Conservation (phyloP, 1,284 basidiomycete species). For the Cryptococcus sp. region DNA sequence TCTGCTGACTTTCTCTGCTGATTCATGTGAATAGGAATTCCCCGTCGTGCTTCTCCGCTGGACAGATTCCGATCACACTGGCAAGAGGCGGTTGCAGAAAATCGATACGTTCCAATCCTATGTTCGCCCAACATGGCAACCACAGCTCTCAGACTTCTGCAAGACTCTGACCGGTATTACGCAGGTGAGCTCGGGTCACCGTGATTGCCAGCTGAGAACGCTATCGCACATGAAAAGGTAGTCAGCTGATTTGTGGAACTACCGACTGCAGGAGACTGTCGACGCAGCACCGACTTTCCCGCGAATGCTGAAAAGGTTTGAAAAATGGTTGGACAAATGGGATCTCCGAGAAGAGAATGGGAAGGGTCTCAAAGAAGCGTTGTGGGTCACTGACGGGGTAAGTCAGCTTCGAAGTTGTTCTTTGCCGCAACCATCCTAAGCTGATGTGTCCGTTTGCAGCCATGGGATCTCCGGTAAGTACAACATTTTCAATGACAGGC, state of each 20-base stretch:
- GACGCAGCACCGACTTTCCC: slow-evolving; percentile 75
- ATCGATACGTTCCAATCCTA: slow-evolving; percentile 78
- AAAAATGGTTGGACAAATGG: slow-evolving; percentile 63
- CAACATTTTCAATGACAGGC: not conserved
- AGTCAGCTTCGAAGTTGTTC: slow-evolving; percentile 13
- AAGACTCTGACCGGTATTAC: slow-evolving; percentile 84
- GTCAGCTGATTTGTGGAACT: not conserved
- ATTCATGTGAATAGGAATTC: slow-evolving; percentile 33
- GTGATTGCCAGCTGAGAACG: not conserved
- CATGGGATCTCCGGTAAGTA: slow-evolving; percentile 51
- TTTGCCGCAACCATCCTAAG: not conserved
- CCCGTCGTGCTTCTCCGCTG: slow-evolving; percentile 78
- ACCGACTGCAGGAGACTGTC: slow-evolving; percentile 66
- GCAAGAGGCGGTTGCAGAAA: slow-evolving; percentile 24
- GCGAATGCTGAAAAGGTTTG: slow-evolving; percentile 65
- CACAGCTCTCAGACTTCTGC: slow-evolving; percentile 79
- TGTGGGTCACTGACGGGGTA: slow-evolving; percentile 59
- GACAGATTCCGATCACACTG: slow-evolving; percentile 57
- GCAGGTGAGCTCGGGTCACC: slow-evolving; percentile 61
- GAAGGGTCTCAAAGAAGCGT: slow-evolving; percentile 44
- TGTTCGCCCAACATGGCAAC: slow-evolving; percentile 83
- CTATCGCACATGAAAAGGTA: not conserved
- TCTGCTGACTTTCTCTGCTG: not conserved
- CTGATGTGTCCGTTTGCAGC: slow-evolving; percentile 19
- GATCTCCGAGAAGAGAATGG: slow-evolving; percentile 44